A percentile compares a stretch with the other conserved stretches of the same genome.
Conservation (phyloP, 2,329 filamentous ascomycete genomes). For the Curvularia eragrostidis region DNA sequence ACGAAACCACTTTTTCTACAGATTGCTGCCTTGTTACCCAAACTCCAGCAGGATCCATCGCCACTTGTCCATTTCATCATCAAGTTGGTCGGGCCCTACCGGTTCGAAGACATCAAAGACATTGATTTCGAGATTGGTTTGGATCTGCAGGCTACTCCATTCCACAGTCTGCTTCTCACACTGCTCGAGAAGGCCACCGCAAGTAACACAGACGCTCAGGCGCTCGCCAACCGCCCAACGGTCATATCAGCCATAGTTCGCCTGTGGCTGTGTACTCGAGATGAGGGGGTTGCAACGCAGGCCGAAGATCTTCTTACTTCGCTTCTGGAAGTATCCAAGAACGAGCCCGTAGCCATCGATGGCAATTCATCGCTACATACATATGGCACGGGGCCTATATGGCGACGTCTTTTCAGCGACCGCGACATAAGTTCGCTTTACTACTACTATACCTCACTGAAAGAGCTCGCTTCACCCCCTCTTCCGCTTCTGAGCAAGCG, state of each 20-base stretch:
- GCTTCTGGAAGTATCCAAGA: slow-evolving; percentile 57
- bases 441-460: slow-evolving; percentile 62
- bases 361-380: slow-evolving; percentile 34
- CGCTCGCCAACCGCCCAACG: slow-evolving; percentile 63
- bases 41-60: slow-evolving; percentile 64
- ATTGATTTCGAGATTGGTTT: slow-evolving; percentile 64
- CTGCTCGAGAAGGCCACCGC: slow-evolving; percentile 63
- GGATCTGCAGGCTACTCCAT: slow-evolving; percentile 54
- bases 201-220: slow-evolving; percentile 61
- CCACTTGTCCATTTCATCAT: slow-evolving; percentile 61
- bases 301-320: slow-evolving; percentile 61
- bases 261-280: slow-evolving; percentile 64
- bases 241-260: slow-evolving; percentile 62
- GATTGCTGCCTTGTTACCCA: slow-evolving; percentile 59
- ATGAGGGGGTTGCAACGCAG: slow-evolving; percentile 62
- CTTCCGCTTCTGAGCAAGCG: slow-evolving; percentile 53
- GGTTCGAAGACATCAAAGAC: slow-evolving; percentile 53
- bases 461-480: slow-evolving; percentile 42
- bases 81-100: slow-evolving; percentile 56
- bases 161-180: slow-evolving; percentile 63
- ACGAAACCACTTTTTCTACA: slow-evolving; percentile 51
- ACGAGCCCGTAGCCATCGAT: slow-evolving; percentile 51
- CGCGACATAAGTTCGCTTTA: slow-evolving; percentile 64
- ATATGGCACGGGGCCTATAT: slow-evolving; percentile 56
- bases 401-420: slow-evolving; percentile 68